Percentiles rank a stretch among this genome's conserved stretches.
phyloP scores from a whole-genome alignment of 2,329 filamentous ascomycete species.

The Lachnellula arida region DNA sequence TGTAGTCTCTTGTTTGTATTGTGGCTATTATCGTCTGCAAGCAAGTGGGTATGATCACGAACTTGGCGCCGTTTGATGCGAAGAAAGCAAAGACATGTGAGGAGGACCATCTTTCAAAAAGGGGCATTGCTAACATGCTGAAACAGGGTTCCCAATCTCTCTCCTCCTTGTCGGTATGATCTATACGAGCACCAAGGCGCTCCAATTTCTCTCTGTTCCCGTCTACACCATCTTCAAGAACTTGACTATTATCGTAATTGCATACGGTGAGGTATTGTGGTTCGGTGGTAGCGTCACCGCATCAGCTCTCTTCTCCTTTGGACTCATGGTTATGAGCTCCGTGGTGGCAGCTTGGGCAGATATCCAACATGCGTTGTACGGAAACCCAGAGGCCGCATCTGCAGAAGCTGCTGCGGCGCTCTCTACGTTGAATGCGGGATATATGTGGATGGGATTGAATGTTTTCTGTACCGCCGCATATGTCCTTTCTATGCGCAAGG shows the following conservation, averaged over 20 bases:
- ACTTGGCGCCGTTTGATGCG: conserved; percentile 72
- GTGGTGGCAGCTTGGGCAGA: conserved; percentile 96
- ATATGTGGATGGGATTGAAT: conserved; percentile 97
- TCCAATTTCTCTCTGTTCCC: conserved; percentile 93
- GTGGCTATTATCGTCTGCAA: conserved; percentile 80
- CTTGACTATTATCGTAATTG: conserved; percentile 96
- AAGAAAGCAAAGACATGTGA: conserved; percentile 91
- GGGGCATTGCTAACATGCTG: conserved; percentile 6
- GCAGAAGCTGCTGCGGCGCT: conserved; percentile 66
- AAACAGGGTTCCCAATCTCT: conserved; percentile 88
- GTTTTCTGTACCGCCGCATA: conserved; percentile 92
- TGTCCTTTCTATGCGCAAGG: conserved; percentile 90
- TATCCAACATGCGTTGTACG: conserved; percentile 75
- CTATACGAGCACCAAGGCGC: conserved; percentile 92
- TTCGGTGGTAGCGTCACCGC: conserved; percentile 89
- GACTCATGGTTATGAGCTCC: conserved; percentile 93
- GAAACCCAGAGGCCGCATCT: conserved; percentile 31
- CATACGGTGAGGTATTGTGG: conserved; percentile 97
- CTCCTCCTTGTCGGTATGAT: conserved; percentile 98
- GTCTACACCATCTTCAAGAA: conserved; percentile 99
- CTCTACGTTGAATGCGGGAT: conserved; percentile 88
- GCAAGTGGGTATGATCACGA: conserved; percentile 74
- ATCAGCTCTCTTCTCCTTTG: conserved; percentile 87
- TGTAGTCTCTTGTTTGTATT: conserved; percentile 83
- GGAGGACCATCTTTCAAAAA: conserved; percentile 27